Evolutionary conservation across 257 asterid species (phyloP).

Genomic region (Solanum piurae): DNA sequence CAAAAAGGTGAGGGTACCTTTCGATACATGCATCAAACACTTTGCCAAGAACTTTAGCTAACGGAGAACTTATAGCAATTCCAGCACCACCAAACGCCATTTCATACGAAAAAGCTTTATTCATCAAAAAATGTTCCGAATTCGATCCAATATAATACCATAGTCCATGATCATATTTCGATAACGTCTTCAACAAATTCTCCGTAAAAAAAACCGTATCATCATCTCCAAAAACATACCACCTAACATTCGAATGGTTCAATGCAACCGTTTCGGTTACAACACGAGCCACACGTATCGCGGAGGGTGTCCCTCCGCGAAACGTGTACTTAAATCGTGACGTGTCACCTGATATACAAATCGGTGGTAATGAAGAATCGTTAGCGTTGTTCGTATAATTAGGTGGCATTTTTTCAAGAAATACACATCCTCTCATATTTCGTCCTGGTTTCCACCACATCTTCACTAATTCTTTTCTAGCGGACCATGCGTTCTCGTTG

Average conservation of each 20-base stretch:
- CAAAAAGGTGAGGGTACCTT: conserved; percentile 60
- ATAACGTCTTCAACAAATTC: conserved; percentile 46
- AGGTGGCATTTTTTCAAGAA: conserved; percentile 30
- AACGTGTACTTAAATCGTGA: neutral
- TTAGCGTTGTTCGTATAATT: neutral
- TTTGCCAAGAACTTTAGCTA: conserved; percentile 50
- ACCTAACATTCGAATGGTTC: conserved; percentile 23
- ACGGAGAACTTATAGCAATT: conserved; percentile 53
- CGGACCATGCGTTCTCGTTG: conserved; percentile 35
- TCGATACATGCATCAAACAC: conserved; percentile 51
- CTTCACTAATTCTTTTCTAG: conserved; percentile 33
- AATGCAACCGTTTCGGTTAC: neutral
- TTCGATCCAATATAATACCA: conserved; percentile 53
- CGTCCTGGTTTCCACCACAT: conserved; percentile 69
- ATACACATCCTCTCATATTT: conserved; percentile 64
- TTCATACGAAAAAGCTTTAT: conserved; percentile 45
- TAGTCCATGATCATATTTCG: conserved; percentile 43
- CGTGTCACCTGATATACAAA: neutral
- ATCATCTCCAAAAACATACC: conserved; percentile 75
- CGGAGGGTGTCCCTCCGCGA: neutral
- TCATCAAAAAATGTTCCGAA: conserved; percentile 64
- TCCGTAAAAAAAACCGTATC: conserved; percentile 54
- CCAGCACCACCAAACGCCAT: conserved; percentile 92
- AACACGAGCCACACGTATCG: neutral
- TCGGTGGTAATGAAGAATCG: neutral